Base-by-base conservation (phyloP, 2,329 filamentous ascomycete species). In the Penicillium janthinellum region DNA sequence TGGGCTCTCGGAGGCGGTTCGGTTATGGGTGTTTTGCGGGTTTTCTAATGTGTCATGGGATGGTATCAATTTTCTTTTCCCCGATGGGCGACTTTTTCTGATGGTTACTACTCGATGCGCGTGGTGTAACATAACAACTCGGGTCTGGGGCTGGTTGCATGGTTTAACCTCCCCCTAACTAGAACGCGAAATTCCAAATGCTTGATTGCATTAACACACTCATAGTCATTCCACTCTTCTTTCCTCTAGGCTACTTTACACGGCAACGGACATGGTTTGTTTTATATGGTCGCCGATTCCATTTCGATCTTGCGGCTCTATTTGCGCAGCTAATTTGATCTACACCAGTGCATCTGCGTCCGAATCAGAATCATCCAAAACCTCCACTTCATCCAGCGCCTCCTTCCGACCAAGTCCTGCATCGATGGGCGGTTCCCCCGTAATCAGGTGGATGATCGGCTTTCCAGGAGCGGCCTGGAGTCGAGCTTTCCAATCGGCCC, bases 351-450 rank as follows among this genome's bases (percentile, higher is more conserved):
- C 42, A 6, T 37, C 37, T 5, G 38, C n/a, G 6, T 20, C 35
- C 1, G 45, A 56, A 34, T 68, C 67, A 1, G 66, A 68, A 68
- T 95, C 91, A 71, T 96, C 95, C 71, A 97, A 83, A 2, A 87
- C 88, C 74, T 97, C 91, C 3, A 99, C 94, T 70, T 96, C 92
- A 65, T 96, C 92, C 56, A 98, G 86, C 0, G 92, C 92, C 38
- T 85, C 87, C 37, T 87, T 85, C 56, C 91, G 82, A 65, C 90
- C 91, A 10, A 77, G 78, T 3, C 73, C 75, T 52, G 81, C 76
- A 2, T 83, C 82, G 58, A 83, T 79, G 3, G 81, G 71, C 7
- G 87, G 86, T 67, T 93, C 88, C 52, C 82, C 82, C 56, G 92
- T 88, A 31, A 91, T 87, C 31, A 98, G 87, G 67, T 94, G 91